Evolutionary conservation across 2,329 filamentous ascomycete genomes (phyloP).

Genomic region (Cladosporium sp.): DNA sequence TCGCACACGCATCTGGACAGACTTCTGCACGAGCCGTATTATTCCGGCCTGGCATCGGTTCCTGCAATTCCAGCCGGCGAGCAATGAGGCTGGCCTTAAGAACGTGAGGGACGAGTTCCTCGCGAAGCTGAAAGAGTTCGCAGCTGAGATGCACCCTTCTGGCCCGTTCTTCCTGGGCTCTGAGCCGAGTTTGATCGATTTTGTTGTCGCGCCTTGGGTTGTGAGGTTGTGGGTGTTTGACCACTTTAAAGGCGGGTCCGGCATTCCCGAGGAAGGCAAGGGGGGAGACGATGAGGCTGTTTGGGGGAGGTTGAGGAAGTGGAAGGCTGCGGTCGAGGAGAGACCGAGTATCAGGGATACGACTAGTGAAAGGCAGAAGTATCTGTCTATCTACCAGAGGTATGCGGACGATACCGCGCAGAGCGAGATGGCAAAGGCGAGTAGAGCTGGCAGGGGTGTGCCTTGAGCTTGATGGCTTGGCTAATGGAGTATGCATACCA

Average conservation of each 20-base stretch:
- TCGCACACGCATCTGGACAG: constrained; percentile 66
- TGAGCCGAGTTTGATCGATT: constrained; percentile 63
- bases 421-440: constrained; percentile 46
- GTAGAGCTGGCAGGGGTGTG: constrained; percentile 56
- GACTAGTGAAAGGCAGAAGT: constrained; percentile 63
- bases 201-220: constrained; percentile 69
- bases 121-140: constrained; percentile 56
- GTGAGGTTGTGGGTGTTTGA: constrained; percentile 67
- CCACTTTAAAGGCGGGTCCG: constrained; percentile 63
- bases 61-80: constrained; percentile 45
- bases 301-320: constrained; percentile 64
- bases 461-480: constrained; percentile 42
- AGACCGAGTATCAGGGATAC: constrained; percentile 64
- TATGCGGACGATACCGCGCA: constrained; percentile 46
- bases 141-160: constrained; percentile 55
- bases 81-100: constrained; percentile 37
- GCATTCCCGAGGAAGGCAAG: constrained; percentile 42
- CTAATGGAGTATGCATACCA: too few species aligned
- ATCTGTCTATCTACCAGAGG: constrained; percentile 61
- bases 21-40: constrained; percentile 64
- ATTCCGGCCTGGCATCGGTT: constrained; percentile 66
- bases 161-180: constrained; percentile 64
- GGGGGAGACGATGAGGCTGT: constrained; percentile 50
- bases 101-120: constrained; percentile 58
- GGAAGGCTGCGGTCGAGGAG: constrained; percentile 56